phyloP scores from a whole-genome alignment of 2,329 filamentous ascomycete species.

The Conoideocrella luteorostrata region DNA sequence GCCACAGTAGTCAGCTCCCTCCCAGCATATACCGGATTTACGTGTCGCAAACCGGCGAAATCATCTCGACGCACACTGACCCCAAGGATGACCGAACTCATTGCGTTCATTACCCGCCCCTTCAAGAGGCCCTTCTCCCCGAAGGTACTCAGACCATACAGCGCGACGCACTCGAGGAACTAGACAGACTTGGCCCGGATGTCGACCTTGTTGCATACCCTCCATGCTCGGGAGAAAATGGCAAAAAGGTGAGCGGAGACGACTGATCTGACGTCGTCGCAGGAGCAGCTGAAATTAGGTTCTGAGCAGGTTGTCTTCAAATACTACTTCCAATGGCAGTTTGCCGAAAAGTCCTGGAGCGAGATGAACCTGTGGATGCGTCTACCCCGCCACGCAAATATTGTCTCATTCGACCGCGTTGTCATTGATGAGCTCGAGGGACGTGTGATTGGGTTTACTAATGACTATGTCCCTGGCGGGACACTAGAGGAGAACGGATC shows the following conservation, averaged over 20 bases:
- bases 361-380: constrained; percentile 30
- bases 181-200: constrained; percentile 20
- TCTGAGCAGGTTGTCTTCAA: constrained; percentile 26
- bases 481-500: constrained; percentile 22
- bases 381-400: constrained; percentile 29
- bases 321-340: constrained; percentile 23
- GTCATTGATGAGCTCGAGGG: constrained; percentile 26
- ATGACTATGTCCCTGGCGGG: constrained; percentile 27
- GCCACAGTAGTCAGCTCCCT: constrained; percentile 13
- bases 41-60: constrained; percentile 13
- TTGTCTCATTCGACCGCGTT: constrained; percentile 28
- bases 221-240: constrained; percentile 9
- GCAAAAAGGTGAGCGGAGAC: constrained; percentile 8
- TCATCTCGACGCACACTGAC: constrained; percentile 13
- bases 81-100: constrained; percentile 21
- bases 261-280: no score
- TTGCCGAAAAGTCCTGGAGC: constrained; percentile 24
- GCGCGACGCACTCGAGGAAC: constrained; percentile 20
- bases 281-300: no score
- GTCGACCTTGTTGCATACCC: constrained; percentile 21
- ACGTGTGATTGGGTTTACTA: constrained; percentile 31
- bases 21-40: constrained; percentile 17
- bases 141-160: constrained; percentile 8
- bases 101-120: constrained; percentile 19
- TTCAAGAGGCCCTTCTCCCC: constrained; percentile 13